These are phyloP conservation scores for Alternaria arborescens DNA, from an alignment of 2,329 filamentous ascomycete species.

Conservation along the genomic window DNA sequence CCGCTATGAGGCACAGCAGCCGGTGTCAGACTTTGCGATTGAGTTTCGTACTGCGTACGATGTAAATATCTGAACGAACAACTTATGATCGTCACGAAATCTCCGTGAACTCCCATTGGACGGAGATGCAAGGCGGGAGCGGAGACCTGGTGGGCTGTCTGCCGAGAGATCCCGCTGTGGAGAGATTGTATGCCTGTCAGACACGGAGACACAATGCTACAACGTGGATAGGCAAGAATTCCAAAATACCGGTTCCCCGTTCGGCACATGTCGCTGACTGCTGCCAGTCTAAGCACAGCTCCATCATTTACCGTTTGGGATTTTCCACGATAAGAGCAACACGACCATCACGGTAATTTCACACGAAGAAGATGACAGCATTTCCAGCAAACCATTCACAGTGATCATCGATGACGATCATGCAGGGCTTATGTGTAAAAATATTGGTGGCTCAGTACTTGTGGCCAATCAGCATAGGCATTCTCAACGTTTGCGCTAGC, in stretches of 20 bases:
- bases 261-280: conserved; percentile 15
- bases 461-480: conserved; percentile 29
- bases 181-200: conserved; percentile 19
- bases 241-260: conserved; percentile 18
- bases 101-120: conserved; percentile 25
- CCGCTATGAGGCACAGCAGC: conserved; percentile 6
- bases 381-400: conserved; percentile 28
- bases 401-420: conserved; percentile 37
- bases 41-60: conserved; percentile 9
- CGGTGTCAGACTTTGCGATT: conserved; percentile 1
- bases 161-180: conserved; percentile 35
- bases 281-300: conserved; percentile 7
- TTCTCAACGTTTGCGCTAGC: conserved; percentile 17
- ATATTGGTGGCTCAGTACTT: conserved; percentile 49
- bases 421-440: conserved; percentile 50
- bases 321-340: conserved; percentile 26
- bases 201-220: conserved; percentile 10
- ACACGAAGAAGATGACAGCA: conserved; percentile 35
- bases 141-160: conserved; percentile 17
- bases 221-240: neutral
- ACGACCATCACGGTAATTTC: conserved; percentile 11
- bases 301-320: conserved; percentile 13
- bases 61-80: conserved; percentile 8
- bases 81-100: conserved; percentile 23
- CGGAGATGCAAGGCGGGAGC: conserved; percentile 15